phyloP scores from a whole-genome alignment of 257 asterid genomes.

The Vinca minor region DNA sequence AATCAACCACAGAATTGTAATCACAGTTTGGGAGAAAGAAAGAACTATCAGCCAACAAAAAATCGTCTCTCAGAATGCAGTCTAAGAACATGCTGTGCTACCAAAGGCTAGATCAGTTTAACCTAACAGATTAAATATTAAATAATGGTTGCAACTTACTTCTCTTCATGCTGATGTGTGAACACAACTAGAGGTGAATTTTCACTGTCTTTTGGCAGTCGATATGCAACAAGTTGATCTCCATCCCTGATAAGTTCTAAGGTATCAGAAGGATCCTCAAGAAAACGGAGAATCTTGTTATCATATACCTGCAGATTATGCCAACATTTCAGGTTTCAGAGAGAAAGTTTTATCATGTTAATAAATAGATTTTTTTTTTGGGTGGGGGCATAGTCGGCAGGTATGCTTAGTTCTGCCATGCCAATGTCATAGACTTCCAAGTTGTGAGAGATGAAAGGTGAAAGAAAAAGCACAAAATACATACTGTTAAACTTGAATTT shows the following conservation, averaged over 20 bases:
- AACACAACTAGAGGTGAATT: constrained; percentile 41
- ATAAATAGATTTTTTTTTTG: neutral
- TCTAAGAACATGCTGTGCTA: neutral
- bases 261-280: constrained; percentile 40
- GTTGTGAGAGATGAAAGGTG: neutral
- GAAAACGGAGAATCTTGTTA: constrained; percentile 26
- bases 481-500: neutral
- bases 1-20: neutral
- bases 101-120: neutral
- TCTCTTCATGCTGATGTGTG: constrained; percentile 30
- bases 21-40: neutral
- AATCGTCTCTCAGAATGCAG: neutral
- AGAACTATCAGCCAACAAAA: neutral
- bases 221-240: constrained; percentile 56
- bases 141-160: constrained; percentile 30
- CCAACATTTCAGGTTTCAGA: constrained; percentile 15
- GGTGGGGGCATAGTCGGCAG: neutral
- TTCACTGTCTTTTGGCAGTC: constrained; percentile 41
- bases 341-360: constrained; percentile 1
- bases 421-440: neutral
- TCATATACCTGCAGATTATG: constrained; percentile 42
- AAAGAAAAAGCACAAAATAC: neutral
- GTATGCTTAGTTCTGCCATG: neutral
- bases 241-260: constrained; percentile 48
- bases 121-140: neutral